Percentiles rank a stretch among this genome's conserved stretches.
Evolutionary conservation across 192 early-diverging fungal genomes (phyloP).

Genomic region (Coemansia sp.): DNA sequence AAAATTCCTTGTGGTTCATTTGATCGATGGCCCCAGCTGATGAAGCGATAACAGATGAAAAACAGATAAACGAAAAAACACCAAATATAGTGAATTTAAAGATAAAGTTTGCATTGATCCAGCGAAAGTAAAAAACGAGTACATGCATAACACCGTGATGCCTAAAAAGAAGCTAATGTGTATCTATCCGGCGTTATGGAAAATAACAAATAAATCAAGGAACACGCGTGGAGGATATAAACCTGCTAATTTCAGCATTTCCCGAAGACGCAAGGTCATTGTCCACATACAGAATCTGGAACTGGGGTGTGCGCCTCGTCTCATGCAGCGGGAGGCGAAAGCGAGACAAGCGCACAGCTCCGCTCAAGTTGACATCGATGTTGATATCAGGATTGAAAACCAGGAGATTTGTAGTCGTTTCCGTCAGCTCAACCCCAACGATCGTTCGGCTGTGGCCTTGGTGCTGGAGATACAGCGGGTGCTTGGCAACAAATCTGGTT

Average conservation of each 20-base stretch:
- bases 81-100: too few species aligned
- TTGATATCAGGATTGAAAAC: constrained; percentile 63
- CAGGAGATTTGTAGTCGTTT: constrained; percentile 51
- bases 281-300: constrained; percentile 37
- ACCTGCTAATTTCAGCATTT: constrained; percentile 7
- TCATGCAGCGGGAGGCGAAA: constrained; percentile 9
- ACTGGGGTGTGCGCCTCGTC: constrained; percentile 21
- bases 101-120: too few species aligned
- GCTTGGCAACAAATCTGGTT: constrained; percentile 50
- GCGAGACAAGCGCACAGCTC: background rate
- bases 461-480: constrained; percentile 72
- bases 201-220: background rate
- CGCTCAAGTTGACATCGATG: background rate
- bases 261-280: background rate
- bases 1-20: background rate
- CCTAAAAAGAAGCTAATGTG: too few species aligned
- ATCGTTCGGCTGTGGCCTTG: constrained; percentile 69
- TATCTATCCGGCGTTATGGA: too few species aligned
- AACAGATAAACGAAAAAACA: background rate
- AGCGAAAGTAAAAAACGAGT: too few species aligned
- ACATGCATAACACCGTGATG: too few species aligned
- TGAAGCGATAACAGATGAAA: background rate
- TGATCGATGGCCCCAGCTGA: background rate
- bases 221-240: constrained; percentile 14
- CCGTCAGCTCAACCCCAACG: constrained; percentile 61